Evolutionary conservation across 1,284 basidiomycete genomes (phyloP).

Genomic region (Veloboletus limbatus): DNA sequence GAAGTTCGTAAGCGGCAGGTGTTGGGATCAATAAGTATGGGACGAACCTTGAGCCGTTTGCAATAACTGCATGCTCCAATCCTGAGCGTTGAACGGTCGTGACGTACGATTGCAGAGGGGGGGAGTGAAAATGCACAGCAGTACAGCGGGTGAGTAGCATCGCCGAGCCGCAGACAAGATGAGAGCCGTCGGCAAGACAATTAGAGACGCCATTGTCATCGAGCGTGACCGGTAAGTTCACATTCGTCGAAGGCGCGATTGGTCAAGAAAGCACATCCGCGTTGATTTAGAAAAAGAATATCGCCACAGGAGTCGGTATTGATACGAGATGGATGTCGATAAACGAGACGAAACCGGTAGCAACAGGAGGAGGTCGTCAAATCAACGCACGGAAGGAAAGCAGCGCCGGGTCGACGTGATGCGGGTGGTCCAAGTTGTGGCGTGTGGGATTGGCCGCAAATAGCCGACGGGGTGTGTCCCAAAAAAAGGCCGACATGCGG

Average conservation of each 20-base stretch:
- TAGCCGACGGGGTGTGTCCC: constrained; percentile 16
- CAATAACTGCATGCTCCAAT: constrained; percentile 78
- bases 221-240: constrained; percentile 4
- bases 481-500: constrained; percentile 10
- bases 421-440: constrained; percentile 5
- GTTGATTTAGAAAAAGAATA: not conserved
- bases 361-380: constrained; percentile 15
- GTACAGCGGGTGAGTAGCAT: constrained; percentile 5
- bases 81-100: constrained; percentile 46
- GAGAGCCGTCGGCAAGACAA: not conserved
- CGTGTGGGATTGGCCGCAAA: not conserved
- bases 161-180: constrained; percentile 17
- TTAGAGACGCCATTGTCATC: constrained; percentile 1
- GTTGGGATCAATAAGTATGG: not conserved
- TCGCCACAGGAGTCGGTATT: not conserved
- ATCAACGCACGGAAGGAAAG: constrained; percentile 7
- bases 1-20: constrained; percentile 22
- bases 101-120: constrained; percentile 4
- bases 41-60: constrained; percentile 77
- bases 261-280: not conserved
- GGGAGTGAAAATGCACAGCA: constrained; percentile 8
- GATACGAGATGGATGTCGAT: not conserved
- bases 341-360: constrained; percentile 7
- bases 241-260: constrained; percentile 4
- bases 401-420: constrained; percentile 3